Conservation (phyloP, 176 grass and related monocot species). For the Oropetium thomaeum region DNA sequence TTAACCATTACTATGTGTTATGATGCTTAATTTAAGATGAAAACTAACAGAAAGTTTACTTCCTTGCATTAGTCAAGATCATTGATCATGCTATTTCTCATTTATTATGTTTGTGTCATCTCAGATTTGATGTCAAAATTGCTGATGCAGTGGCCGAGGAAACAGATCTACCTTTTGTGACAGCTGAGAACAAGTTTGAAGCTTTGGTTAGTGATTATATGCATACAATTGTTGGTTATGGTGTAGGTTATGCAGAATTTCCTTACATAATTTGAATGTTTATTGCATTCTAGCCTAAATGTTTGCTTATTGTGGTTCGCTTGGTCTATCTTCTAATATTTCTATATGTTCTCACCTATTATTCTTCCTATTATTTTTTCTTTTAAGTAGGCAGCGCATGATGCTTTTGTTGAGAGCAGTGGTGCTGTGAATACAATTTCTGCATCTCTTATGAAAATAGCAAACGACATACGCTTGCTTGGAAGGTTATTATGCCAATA, state of each 20-base stretch:
- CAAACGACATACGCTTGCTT: conserved; percentile 90
- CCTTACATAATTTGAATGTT: background rate
- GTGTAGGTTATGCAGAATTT: background rate
- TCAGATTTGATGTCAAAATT: conserved; percentile 98
- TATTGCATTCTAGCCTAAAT: background rate
- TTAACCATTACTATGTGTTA: conserved; percentile 10
- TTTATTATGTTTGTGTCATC: conserved; percentile 27
- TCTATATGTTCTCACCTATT: background rate
- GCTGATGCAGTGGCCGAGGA: conserved; percentile 84
- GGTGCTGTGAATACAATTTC: conserved; percentile 88
- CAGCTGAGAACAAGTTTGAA: conserved; percentile 99
- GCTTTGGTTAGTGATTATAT: conserved; percentile 75
- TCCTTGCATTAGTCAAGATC: background rate
- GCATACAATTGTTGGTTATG: background rate
- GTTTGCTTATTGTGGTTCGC: background rate
- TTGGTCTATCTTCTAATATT: conserved; percentile 5
- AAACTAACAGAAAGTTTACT: background rate
- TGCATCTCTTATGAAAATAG: conserved; percentile 97
- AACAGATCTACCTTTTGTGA: conserved; percentile 83
- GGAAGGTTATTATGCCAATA: conserved; percentile 61
- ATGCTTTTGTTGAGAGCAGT: conserved; percentile 97
- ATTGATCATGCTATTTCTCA: conserved; percentile 15
- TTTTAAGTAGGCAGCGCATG: conserved; percentile 73
- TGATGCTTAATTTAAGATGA: conserved; percentile 2
- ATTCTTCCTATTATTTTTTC: background rate